A percentile compares a stretch with the other conserved stretches of the same genome.
Evolutionary conservation across 2,329 filamentous ascomycete species (phyloP).

Genomic region (Colletotrichum sp.): DNA sequence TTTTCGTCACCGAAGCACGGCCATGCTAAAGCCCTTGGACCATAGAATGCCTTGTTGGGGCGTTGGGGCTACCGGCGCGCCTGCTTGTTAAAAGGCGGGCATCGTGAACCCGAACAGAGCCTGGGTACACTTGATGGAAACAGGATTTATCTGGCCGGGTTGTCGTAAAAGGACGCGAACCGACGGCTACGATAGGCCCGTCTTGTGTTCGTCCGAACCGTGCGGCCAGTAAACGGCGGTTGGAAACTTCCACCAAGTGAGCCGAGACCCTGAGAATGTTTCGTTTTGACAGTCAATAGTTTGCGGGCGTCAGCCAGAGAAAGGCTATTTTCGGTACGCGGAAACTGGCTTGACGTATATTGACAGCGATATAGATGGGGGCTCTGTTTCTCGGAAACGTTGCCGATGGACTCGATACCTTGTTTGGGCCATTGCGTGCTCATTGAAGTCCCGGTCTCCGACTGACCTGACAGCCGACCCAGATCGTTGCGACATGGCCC

Average conservation of each 20-base stretch:
- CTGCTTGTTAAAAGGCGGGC: neutral
- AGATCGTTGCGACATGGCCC: neutral
- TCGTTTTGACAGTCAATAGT: neutral
- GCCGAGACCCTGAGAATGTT: neutral
- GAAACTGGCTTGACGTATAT: neutral
- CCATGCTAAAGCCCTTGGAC: neutral
- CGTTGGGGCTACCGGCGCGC: neutral
- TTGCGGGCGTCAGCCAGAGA: neutral
- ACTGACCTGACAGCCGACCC: neutral
- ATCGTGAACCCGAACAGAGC: neutral
- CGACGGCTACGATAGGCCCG: neutral
- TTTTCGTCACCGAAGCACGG: neutral
- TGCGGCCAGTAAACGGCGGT: neutral
- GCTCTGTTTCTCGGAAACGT: neutral
- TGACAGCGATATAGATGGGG: neutral
- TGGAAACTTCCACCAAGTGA: neutral
- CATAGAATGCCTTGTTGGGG: neutral
- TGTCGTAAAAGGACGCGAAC: neutral
- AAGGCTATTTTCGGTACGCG: neutral
- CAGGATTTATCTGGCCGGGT: neutral
- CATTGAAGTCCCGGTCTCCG: neutral
- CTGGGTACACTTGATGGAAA: neutral
- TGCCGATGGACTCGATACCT: neutral
- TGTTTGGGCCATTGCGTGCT: neutral
- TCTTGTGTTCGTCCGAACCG: neutral